Percentiles rank a stretch among this genome's conserved stretches.
Conservation (phyloP, 2,329 filamentous ascomycete genomes). For the Fusarium torulosum region DNA sequence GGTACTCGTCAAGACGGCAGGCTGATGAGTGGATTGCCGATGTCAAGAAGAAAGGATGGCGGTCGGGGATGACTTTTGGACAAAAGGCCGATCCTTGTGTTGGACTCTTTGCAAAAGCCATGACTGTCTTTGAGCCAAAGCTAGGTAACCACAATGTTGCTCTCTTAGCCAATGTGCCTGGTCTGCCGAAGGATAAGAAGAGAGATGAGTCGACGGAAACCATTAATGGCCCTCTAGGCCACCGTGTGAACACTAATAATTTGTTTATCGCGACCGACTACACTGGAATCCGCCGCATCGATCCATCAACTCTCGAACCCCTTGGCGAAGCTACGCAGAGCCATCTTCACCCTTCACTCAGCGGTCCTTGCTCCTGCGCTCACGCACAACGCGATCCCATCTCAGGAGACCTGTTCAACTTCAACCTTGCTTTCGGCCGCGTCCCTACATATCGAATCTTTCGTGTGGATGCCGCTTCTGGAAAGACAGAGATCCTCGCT, state of each 20-base stretch:
- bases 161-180: slow-evolving; percentile 71
- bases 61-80: slow-evolving; percentile 73
- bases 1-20: slow-evolving; percentile 79
- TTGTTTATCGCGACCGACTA: slow-evolving; percentile 71
- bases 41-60: slow-evolving; percentile 70
- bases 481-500: slow-evolving; percentile 77
- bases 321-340: slow-evolving; percentile 71
- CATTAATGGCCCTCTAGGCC: slow-evolving; percentile 45
- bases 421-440: slow-evolving; percentile 76
- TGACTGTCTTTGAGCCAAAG: slow-evolving; percentile 66
- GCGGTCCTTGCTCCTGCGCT: slow-evolving; percentile 74
- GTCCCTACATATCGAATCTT: slow-evolving; percentile 77
- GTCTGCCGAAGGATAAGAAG: slow-evolving; percentile 53
- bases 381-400: slow-evolving; percentile 78
- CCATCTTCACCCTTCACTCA: slow-evolving; percentile 74
- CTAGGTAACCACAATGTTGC: slow-evolving; percentile 72
- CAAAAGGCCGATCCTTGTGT: slow-evolving; percentile 81
- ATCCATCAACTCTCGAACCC: slow-evolving; percentile 79
- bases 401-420: slow-evolving; percentile 85
- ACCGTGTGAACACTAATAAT: slow-evolving; percentile 57
- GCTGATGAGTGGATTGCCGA: slow-evolving; percentile 72
- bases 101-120: slow-evolving; percentile 77
- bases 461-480: slow-evolving; percentile 70
- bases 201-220: not conserved
- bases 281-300: slow-evolving; percentile 68